Base-by-base conservation (phyloP, 495 filamentous ascomycete genomes). In the Neurospora sp. region DNA sequence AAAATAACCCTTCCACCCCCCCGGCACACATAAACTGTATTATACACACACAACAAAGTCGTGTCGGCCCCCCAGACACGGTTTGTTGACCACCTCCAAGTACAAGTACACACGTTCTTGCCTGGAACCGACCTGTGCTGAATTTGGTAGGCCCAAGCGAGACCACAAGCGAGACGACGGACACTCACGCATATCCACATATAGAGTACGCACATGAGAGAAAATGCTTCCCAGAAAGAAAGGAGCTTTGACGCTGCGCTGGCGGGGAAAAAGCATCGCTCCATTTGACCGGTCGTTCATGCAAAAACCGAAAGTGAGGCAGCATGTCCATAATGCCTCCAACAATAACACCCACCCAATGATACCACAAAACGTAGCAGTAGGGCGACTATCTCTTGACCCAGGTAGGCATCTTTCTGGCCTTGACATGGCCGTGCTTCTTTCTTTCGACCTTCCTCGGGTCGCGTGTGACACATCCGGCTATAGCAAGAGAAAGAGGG, bases 371-470 rank as follows among this genome's bases (percentile, higher is more conserved):
- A 37, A 35, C 31, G 12, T 71, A 44, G 39, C 6, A n/a, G 31
- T 14, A 69, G 71, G 41, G 12, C 39, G 73, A 74, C 78, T 90
- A 92, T 84, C 90, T 87, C 89, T 98, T 98, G 85, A 98, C 95
- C 96, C 96, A 99, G 76, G 96, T 87, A 72, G 95, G 96, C 91
- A 93, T 96, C 88, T 99, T 99, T 83, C 96, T 91, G 54, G 96
- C 95, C 87, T 98, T 98, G 82, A 97, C 81, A 76, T 93, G 91
- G 76, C 96, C 96, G 35, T 94, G 89, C 89, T 99, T 99, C 91
- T 99, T 99, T 78, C 96, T 94, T 85, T 99, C 96, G 74, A 98
- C 96, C 71, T 86, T 90, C 82, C 95, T 92, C 49, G 92, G 88
- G 88, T 99, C 95, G 76, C 97, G 91, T 71, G 94, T 97, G 73